A percentile compares a stretch with the other conserved stretches of the same genome.
Evolutionary conservation across 225 moss, liverwort and hornwort species (phyloP).

Genomic region (Asterella californica): DNA sequence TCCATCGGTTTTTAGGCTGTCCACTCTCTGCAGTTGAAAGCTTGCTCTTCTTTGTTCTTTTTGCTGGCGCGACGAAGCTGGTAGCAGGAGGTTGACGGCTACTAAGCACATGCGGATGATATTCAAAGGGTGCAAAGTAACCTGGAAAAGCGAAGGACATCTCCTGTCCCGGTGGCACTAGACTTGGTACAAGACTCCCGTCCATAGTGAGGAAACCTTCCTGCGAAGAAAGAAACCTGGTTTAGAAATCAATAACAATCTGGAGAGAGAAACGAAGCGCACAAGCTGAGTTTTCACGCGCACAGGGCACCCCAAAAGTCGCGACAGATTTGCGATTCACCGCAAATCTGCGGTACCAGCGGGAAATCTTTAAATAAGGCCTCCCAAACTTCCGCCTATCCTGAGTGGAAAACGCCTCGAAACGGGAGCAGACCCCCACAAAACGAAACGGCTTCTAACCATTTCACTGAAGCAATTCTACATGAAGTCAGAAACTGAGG

Average conservation of each 20-base stretch:
- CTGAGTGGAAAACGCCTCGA: too few species aligned
- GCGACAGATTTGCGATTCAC: too few species aligned
- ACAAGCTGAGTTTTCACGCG: too few species aligned
- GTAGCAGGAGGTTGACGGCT: neutral
- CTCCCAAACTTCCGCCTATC: too few species aligned
- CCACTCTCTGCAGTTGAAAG: neutral
- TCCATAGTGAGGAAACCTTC: neutral
- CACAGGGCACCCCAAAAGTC: too few species aligned
- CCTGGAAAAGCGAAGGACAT: neutral
- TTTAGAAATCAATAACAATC: neutral
- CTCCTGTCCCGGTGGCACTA: neutral
- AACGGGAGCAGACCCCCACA: too few species aligned
- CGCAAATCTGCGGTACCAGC: too few species aligned
- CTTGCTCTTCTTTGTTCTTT: neutral
- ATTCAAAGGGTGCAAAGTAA: neutral
- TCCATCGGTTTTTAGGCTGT: conserved; percentile 6
- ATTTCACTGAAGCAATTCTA: too few species aligned
- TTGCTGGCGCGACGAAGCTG: neutral
- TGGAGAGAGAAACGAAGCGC: neutral
- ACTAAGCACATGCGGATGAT: neutral
- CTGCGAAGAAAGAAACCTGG: neutral
- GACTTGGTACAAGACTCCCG: neutral
- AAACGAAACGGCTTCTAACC: too few species aligned
- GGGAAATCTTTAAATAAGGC: too few species aligned
- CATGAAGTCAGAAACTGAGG: too few species aligned